These are phyloP conservation scores for Trichoderma sp. DNA, from an alignment of 2,329 filamentous ascomycete genomes.

Conservation along the genomic window DNA sequence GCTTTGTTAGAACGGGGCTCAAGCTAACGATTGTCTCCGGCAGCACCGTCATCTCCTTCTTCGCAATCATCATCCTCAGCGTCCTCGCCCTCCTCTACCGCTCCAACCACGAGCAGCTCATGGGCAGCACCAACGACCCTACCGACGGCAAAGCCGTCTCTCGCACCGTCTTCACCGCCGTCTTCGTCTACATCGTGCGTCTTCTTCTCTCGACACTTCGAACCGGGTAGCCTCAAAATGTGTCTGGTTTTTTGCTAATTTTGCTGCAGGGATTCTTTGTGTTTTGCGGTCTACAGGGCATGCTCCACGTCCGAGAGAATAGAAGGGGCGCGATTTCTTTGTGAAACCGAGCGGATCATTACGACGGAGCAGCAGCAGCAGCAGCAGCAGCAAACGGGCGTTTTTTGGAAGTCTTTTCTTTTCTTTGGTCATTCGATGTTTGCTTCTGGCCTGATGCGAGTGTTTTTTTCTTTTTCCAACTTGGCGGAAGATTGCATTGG, in stretches of 20 bases:
- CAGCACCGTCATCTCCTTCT: slow-evolving; percentile 69
- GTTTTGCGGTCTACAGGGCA: slow-evolving; percentile 87
- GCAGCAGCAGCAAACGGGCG: background rate
- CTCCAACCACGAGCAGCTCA: slow-evolving; percentile 76
- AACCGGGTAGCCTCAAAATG: background rate
- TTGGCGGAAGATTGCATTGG: background rate
- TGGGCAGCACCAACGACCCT: slow-evolving; percentile 70
- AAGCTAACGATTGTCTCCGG: background rate
- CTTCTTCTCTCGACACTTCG: background rate
- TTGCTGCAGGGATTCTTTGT: slow-evolving; percentile 72
- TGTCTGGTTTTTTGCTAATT: background rate
- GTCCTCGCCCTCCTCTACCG: slow-evolving; percentile 70
- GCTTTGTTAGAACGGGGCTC: background rate
- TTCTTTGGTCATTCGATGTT: background rate
- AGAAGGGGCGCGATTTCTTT: slow-evolving; percentile 81
- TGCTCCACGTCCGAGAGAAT: slow-evolving; percentile 79
- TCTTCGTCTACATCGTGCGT: slow-evolving; percentile 84
- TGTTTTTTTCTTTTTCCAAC: background rate
- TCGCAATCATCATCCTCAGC: slow-evolving; percentile 64
- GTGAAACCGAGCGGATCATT: slow-evolving; percentile 31
- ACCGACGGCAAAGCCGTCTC: slow-evolving; percentile 75
- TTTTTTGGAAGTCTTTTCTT: background rate
- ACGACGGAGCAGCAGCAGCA: background rate
- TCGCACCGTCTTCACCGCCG: slow-evolving; percentile 80
- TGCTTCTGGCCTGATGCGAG: background rate